Base-by-base conservation (phyloP, 2,329 filamentous ascomycete species). In the Microdochium trichocladiopsis region DNA sequence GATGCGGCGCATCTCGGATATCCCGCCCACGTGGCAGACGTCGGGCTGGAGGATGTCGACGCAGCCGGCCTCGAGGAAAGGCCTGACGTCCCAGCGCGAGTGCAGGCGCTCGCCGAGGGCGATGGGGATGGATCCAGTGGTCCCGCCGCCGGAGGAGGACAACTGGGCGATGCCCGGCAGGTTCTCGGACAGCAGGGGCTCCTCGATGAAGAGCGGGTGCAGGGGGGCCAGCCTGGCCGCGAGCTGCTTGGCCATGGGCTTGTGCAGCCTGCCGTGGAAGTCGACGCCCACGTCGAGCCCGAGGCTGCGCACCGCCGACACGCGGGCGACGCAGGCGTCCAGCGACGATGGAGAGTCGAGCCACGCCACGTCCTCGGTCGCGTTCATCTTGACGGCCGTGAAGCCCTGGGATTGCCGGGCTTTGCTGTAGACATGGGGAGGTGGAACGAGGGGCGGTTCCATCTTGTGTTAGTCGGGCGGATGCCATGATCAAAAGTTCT, bases 231-330 rank as follows among this genome's bases (percentile, higher is more conserved):
- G 74, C 0, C 78, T 74, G 53, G 78, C 78, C 1, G 84, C 85
- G 2, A 92, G 76, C 58, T 91, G 87, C 58, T 88, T 89, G 0
- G 87, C 87, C 86, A 91, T 91, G n/a, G 86, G 84, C 55, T 86
- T 86, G 67, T 91, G 87, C 0, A 90, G 72, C 9, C 87, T 80
- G 2, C 88, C 88, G 63, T 92, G 88, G 66, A 91, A 91, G 60
- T 92, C 88, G 24, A 92, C 75, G 2, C 83, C 88, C 0, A 79
- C 87, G 52, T 91, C 87, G 58, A 92, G 77, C 1, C 87, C 87
- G 0, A 89, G 68, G 0, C 76, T 74, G 63, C 87, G 89, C 10
- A 92, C 87, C 0, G 78, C 73, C 58, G 84, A 83, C 12, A 92
- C 71, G 2, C 88, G 76, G 53, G 87, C 80, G 2, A 90, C 81